Conservation (phyloP, 2,329 filamentous ascomycete genomes). For the Septoria linicola region DNA sequence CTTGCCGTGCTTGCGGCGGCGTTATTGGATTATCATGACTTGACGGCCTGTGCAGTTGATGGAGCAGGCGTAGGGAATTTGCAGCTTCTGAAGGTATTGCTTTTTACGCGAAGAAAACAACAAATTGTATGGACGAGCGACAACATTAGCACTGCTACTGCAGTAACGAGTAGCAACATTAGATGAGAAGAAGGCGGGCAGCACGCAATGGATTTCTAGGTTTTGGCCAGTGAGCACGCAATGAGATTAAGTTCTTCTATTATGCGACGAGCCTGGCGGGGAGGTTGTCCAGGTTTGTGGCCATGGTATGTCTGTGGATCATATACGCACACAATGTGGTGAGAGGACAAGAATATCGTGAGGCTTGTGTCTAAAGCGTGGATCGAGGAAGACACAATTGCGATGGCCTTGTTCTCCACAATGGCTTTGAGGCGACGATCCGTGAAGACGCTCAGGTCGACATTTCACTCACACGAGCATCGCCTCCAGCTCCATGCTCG, state of each 20-base stretch:
- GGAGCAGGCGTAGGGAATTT: no score
- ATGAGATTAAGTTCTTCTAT: not conserved
- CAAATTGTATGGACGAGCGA: no score
- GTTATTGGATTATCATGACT: not conserved
- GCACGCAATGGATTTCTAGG: conserved; percentile 10
- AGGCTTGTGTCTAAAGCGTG: not conserved
- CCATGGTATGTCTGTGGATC: not conserved
- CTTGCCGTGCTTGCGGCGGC: not conserved
- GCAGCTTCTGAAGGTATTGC: no score
- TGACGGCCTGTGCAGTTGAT: not conserved
- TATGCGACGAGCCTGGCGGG: conserved; percentile 5
- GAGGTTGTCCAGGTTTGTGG: not conserved
- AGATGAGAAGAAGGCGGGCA: not conserved
- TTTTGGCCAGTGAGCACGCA: conserved; percentile 8
- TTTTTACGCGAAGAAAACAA: no score
- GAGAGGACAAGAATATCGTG: not conserved
- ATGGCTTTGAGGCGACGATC: not conserved
- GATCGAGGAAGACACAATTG: not conserved
- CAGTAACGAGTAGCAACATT: no score
- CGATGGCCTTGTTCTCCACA: not conserved
- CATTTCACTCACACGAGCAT: no score
- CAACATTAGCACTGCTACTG: no score
- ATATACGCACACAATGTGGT: no score
- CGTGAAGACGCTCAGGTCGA: not conserved
- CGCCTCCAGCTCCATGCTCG: no score